Base-by-base conservation (phyloP, 2,329 filamentous ascomycete species). In the Neurospora crassa region DNA sequence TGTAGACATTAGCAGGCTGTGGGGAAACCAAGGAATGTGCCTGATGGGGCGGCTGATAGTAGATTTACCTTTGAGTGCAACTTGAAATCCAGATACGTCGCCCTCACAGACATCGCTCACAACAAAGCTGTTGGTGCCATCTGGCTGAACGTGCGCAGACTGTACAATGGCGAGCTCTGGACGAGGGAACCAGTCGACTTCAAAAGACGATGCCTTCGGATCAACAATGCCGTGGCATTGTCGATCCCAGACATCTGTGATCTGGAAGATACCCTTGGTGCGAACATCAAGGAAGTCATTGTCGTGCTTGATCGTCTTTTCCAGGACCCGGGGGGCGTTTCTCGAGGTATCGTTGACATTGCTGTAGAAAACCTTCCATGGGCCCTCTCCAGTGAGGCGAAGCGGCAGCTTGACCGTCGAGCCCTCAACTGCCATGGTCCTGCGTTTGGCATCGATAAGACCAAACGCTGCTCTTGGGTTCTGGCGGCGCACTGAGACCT, bases 41-140 rank as follows among this genome's bases (percentile, higher is more conserved):
- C 14, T 63, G 5, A n/a, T 11, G 16, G 37, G 11, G 37, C 14
- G n/a, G n/a, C 12, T 63, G n/a, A 16, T 67, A 14, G 37, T 41
- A 24, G 67, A 34, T 85, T 82, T 87, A 88, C 93, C 95, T 79
- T 88, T 88, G 73, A 99, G 86, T 63, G 87, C 86, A 70, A 99
- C 84, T 77, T 97, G 94, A 70, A 97, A 90, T 3, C 90, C 89
- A 79, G 97, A 95, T 77, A 97, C 92, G 73, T 98, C 95, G 40
- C 95, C 95, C 82, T 99, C 94, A 78, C 96, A 99, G 40, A 99
- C 91, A 73, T 94, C 90, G 59, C 90, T 87, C 80, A 96, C 96
- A 75, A 90, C 79, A 78, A 90, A 92, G 42, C 85, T 84, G 29
- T 63, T 63, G 29, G 53, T 18, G 40, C 84, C 83, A 10, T 83